These are phyloP conservation scores for Drechslerella coelobrocha DNA, from an alignment of 2,329 filamentous ascomycete genomes.

Conservation along the genomic window DNA sequence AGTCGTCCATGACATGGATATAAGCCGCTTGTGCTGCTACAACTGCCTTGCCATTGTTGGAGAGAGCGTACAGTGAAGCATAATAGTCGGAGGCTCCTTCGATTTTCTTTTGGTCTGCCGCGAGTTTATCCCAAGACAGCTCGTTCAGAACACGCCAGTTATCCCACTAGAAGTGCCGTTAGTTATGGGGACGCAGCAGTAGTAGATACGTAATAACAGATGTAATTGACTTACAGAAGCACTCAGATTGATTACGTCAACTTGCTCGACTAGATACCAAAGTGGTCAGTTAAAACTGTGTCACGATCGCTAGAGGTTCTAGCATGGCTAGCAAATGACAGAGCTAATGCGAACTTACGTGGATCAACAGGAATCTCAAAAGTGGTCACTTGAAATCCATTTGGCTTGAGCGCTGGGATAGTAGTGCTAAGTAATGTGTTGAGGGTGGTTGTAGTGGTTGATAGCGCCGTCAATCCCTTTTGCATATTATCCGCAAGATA, in stretches of 20 bases:
- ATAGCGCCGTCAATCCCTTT: constrained; percentile 21
- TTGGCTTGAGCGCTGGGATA: constrained; percentile 25
- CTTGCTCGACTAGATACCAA: constrained; percentile 22
- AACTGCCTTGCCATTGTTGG: constrained; percentile 42
- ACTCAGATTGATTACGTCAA: constrained; percentile 39
- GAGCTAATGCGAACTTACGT: constrained; percentile 5
- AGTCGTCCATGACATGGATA: constrained; percentile 43
- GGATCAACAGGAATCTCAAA: constrained; percentile 23
- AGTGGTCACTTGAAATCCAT: constrained; percentile 29
- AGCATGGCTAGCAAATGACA: not conserved
- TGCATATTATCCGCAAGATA: constrained; percentile 31
- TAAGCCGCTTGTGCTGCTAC: constrained; percentile 40
- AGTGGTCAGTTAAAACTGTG: not conserved
- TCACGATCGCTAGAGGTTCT: not conserved
- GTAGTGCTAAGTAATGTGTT: constrained; percentile 28
- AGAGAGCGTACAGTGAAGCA: constrained; percentile 27
- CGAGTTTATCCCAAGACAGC: constrained; percentile 28
- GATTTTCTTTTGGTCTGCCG: constrained; percentile 32
- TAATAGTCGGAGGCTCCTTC: constrained; percentile 43
- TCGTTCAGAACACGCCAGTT: constrained; percentile 45
- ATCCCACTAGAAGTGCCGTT: constrained; percentile 30
- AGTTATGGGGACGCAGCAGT: not conserved
- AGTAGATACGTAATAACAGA: not conserved
- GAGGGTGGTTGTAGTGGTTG: constrained; percentile 26
- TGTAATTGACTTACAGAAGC: constrained; percentile 18